Percentiles rank a stretch among this genome's conserved stretches.
Evolutionary conservation across 768 basidiomycete species (phyloP).

Genomic region (Ramaria rubella): DNA sequence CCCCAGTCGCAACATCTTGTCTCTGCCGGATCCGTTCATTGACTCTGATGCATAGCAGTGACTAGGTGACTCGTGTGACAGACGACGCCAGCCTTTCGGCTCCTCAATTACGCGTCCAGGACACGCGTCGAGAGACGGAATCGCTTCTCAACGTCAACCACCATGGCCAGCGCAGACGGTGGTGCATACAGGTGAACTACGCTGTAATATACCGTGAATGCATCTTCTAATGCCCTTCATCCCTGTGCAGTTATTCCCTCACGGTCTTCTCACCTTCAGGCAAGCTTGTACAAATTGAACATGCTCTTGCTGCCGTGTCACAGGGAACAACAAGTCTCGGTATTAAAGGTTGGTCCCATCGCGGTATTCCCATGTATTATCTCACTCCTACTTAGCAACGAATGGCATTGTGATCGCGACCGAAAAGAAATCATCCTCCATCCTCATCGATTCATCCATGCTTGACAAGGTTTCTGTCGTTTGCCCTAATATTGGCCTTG

Average conservation of each 20-base stretch:
- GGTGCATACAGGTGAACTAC: conserved; percentile 63
- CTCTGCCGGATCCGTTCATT: no score
- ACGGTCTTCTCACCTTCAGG: conserved; percentile 99
- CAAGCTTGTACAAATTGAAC: conserved; percentile 99
- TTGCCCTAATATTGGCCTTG: conserved; percentile 98
- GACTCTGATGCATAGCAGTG: not conserved
- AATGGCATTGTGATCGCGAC: conserved; percentile 99
- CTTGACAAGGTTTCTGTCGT: conserved; percentile 96
- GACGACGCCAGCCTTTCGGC: not conserved
- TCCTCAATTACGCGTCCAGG: conserved; percentile 1
- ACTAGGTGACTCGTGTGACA: not conserved
- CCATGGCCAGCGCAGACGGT: conserved; percentile 77
- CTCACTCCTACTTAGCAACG: conserved; percentile 56
- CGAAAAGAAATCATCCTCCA: conserved; percentile 97
- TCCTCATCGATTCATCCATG: conserved; percentile 96
- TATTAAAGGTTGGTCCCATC: conserved; percentile 76
- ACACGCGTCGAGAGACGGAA: not conserved
- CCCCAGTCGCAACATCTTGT: no score
- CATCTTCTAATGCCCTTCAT: not conserved
- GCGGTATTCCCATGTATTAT: not conserved
- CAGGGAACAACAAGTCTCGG: conserved; percentile 96
- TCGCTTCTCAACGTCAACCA: conserved; percentile 16
- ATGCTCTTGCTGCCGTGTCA: conserved; percentile 93
- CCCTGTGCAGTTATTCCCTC: conserved; percentile 81
- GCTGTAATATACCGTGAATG: not conserved